phyloP scores from a whole-genome alignment of 2,329 filamentous ascomycete species.

The Aspergillus fischeri region DNA sequence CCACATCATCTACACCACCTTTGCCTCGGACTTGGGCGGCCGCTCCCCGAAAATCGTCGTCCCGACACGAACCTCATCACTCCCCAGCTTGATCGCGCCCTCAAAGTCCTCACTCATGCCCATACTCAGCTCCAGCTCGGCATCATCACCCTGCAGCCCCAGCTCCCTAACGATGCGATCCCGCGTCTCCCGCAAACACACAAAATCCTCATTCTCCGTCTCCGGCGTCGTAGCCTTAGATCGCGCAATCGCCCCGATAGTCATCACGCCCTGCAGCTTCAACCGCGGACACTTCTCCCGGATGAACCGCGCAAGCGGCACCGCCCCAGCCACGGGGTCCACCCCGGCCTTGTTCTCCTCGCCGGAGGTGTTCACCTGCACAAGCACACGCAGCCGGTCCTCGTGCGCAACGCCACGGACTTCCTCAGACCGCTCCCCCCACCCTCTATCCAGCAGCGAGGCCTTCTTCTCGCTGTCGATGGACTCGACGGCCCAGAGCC shows the following conservation, averaged over 20 bases:
- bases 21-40: constrained; percentile 73
- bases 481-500: constrained; percentile 87
- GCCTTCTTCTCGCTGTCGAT: constrained; percentile 89
- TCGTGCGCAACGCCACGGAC: constrained; percentile 32
- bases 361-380: constrained; percentile 93
- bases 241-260: constrained; percentile 89
- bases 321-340: constrained; percentile 57
- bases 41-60: constrained; percentile 90
- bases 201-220: constrained; percentile 89
- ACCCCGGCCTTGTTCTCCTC: constrained; percentile 83
- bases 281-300: constrained; percentile 67
- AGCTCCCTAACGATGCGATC: constrained; percentile 65
- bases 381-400: constrained; percentile 65
- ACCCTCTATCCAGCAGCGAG: constrained; percentile 70
- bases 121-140: constrained; percentile 86
- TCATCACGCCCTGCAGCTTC: constrained; percentile 82
- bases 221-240: constrained; percentile 69
- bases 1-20: constrained; percentile 46
- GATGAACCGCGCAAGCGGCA: constrained; percentile 65
- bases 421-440: constrained; percentile 50
- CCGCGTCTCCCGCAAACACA: constrained; percentile 62
- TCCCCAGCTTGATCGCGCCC: constrained; percentile 76
- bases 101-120: constrained; percentile 98
- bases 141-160: constrained; percentile 42
- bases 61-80: constrained; percentile 83